Evolutionary conservation across 1,284 basidiomycete genomes (phyloP), one percentile per base, ranked within the genome.

Genomic region (Leccinum solheimii): DNA sequence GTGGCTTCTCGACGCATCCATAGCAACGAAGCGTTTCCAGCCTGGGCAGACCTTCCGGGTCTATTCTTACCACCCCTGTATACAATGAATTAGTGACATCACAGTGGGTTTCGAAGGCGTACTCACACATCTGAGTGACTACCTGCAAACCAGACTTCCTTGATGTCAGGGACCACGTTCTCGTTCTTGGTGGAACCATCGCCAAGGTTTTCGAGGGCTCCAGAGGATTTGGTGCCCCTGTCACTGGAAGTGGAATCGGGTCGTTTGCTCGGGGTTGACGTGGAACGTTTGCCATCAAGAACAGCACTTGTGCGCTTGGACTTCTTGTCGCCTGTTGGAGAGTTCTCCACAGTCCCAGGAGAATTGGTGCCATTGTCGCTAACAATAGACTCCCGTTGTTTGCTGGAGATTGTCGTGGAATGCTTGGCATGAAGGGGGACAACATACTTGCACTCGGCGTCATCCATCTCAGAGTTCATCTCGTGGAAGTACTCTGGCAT

Each of bases 401-500:
- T n/a, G 51, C 27, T 21, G 26, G 27, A 50, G 7, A 27, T 23
- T 50, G 49, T 50, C 26, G 23, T 27, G 9, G 23, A 27, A 50
- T 26, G 14, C 10, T 14, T 50, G 26, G 14, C 26, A n/a, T 51
- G 27, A n/a, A 53, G 16, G 30, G 51, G n/a, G 27, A 16, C 11
- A 13, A 53, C n/a, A 53, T 53, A 53, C 30, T 53, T 53, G 30
- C n/a, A 53, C 51, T 34, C 27, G 10, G n/a, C 30, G 7, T 53
- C 51, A 21, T 30, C 30, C n/a, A 30, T n/a, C 27, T 53, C 27
- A 19, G 51, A 53, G 51, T 53, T 53, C 51, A 53, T 53, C 27
- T 53, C 51, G 21, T 53, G 51, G 51, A 53, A 53, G n/a, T 53
- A 53, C n/a, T 53, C 51, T 16, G 51, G 51, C 11, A 53, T 53